phyloP scores from a whole-genome alignment of 768 basidiomycete species.

The Pluteus cervinus region DNA sequence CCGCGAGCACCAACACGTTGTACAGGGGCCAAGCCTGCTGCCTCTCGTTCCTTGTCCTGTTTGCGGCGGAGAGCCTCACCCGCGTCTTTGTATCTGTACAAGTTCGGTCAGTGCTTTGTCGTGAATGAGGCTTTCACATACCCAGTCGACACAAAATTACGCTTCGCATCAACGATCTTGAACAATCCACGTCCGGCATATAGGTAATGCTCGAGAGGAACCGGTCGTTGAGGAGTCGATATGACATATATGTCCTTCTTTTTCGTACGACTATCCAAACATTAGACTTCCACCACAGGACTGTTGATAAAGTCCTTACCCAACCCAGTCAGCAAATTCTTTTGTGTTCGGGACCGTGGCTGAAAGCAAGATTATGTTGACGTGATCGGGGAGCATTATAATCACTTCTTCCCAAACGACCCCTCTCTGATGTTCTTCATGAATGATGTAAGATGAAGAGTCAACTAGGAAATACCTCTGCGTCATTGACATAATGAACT shows the following conservation, averaged over 20 bases:
- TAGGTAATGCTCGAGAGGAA: constrained; percentile 93
- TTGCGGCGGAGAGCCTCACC: constrained; percentile 85
- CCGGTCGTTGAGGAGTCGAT: constrained; percentile 91
- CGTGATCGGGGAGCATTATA: constrained; percentile 98
- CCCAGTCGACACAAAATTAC: constrained; percentile 73
- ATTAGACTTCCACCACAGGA: constrained; percentile 1
- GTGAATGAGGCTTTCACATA: constrained; percentile 30
- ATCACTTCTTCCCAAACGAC: constrained; percentile 99
- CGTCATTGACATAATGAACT: constrained; percentile 99
- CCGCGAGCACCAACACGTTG: constrained; percentile 82
- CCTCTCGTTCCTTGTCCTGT: constrained; percentile 97
- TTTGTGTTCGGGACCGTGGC: constrained; percentile 98
- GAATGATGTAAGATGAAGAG: neutral
- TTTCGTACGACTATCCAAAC: constrained; percentile 76
- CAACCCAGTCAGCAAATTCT: constrained; percentile 99
- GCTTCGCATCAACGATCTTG: constrained; percentile 85
- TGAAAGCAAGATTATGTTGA: constrained; percentile 94
- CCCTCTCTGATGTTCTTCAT: constrained; percentile 59
- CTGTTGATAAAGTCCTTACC: constrained; percentile 47
- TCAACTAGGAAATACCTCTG: constrained; percentile 64
- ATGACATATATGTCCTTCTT: constrained; percentile 99
- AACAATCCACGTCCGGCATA: constrained; percentile 91
- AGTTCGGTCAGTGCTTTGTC: constrained; percentile 3
- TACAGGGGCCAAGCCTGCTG: constrained; percentile 84
- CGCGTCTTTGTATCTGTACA: constrained; percentile 78